Percentiles rank a stretch among this genome's conserved stretches.
These are phyloP conservation scores for Yamadazyma taylorii DNA, from an alignment of 1,139 yeast genomes.

Conservation along the genomic window DNA sequence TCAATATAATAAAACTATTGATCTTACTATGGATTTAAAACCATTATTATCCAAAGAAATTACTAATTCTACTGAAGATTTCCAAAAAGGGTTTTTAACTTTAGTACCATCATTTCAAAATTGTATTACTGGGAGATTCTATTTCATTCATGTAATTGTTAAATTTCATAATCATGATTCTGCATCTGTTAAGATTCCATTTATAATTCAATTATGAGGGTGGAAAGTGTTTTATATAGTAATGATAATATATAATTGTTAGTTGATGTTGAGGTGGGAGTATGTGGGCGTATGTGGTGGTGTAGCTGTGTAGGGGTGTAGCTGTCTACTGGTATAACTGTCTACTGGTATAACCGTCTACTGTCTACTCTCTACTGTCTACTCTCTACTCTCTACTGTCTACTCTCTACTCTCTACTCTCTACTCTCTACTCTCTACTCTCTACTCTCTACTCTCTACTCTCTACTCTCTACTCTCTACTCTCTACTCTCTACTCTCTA, in stretches of 20 bases:
- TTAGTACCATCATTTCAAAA: conserved; percentile 60
- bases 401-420: too few relatives aligned
- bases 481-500: too few relatives aligned
- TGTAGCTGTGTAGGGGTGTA: too few relatives aligned
- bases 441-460: too few relatives aligned
- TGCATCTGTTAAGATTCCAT: conserved; percentile 37
- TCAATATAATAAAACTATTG: conserved; percentile 18
- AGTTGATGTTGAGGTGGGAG: too few relatives aligned
- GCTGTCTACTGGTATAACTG: too few relatives aligned
- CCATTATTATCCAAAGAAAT: conserved; percentile 20
- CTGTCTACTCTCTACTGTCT: too few relatives aligned
- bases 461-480: too few relatives aligned
- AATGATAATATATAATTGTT: neutral
- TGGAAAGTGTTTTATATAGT: neutral
- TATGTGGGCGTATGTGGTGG: too few relatives aligned
- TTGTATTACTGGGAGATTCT: conserved; percentile 54
- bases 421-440: too few relatives aligned
- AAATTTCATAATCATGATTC: conserved; percentile 33
- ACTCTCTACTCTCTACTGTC: too few relatives aligned
- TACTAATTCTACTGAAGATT: conserved; percentile 18
- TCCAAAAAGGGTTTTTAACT: conserved; percentile 30
- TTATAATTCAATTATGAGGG: conserved; percentile 20
- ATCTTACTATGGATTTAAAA: conserved; percentile 24
- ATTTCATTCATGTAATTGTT: conserved; percentile 37
- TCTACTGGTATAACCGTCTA: too few relatives aligned